Base-by-base conservation (phyloP, 768 basidiomycete genomes). In the Mycena capillaripes region DNA sequence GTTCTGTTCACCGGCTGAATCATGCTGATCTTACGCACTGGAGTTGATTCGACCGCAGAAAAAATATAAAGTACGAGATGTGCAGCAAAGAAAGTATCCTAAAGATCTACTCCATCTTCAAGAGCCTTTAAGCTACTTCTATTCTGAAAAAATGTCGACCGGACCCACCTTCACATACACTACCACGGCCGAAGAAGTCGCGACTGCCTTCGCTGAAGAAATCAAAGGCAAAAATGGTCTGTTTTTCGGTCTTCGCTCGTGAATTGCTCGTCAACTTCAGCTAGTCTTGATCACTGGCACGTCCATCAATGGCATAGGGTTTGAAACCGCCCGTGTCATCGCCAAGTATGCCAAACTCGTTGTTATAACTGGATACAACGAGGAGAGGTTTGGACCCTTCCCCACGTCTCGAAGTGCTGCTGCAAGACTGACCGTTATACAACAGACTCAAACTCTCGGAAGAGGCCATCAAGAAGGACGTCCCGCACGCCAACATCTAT, bases 111-210 rank as follows among this genome's bases (percentile, higher is more conserved):
- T 17, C 7, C 42, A 7, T 3, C 8, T 3, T 19, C 42, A 44
- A 44, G 42, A 17, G 7, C 5, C 19, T 17, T 7, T 21, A 7
- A 44, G 7, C 34, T 44, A 44, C 42, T 17, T 36, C 42, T 17
- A 19, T 19, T 38, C 36, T 38, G 2, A 14, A 25, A 10, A 23
- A n/a, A 56, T 56, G 53, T 56, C 53, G 30, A 32, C 46, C 25
- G 21, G 17, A n/a, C 53, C 53, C 30, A 32, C 9, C 29, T 56
- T 56, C 16, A 32, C 53, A 3, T 56, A 9, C 30, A 11, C 53
- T 17, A 42, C 58, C n/a, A 69, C 67, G 1, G 67, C 67, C 7
- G 58, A 69, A 19, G 67, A 69, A n/a, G 67, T 69, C 38, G 67
- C 67, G 23, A 46, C 23, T 29, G 44, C 36, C 23, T 59, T 69